A percentile compares a stretch with the other conserved stretches of the same genome.
Conservation (phyloP, 1,139 yeast species). For the Yamadazyma atlantica region DNA sequence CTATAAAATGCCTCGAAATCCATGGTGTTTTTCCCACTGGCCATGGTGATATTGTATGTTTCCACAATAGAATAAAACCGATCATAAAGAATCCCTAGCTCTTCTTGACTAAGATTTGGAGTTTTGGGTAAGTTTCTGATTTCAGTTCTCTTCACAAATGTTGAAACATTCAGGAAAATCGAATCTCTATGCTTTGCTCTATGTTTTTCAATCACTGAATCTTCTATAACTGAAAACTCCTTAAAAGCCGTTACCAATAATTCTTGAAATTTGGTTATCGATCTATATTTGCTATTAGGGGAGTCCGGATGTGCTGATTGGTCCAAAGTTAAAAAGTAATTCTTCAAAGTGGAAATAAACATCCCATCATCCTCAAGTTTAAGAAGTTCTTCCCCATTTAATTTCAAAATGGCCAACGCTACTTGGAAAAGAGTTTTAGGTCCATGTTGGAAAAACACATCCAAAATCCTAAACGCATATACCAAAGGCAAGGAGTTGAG, state of each 20-base stretch:
- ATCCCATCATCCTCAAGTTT: constrained; percentile 89
- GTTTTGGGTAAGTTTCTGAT: constrained; percentile 80
- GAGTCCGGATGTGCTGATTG: constrained; percentile 80
- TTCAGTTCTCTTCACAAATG: constrained; percentile 90
- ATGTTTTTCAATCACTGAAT: constrained; percentile 66
- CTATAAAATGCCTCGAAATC: constrained; percentile 67
- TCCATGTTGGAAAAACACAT: constrained; percentile 89
- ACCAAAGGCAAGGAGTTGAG: constrained; percentile 93
- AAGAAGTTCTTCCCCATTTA: constrained; percentile 82
- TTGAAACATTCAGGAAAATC: constrained; percentile 81
- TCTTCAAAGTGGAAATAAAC: constrained; percentile 80
- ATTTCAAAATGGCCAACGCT: constrained; percentile 80
- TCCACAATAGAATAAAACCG: constrained; percentile 79
- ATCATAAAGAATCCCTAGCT: constrained; percentile 76
- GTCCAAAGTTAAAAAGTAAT: constrained; percentile 76
- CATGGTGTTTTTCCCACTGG: constrained; percentile 71
- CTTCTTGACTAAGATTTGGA: constrained; percentile 53
- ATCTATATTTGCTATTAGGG: constrained; percentile 58
- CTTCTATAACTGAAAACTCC: constrained; percentile 81
- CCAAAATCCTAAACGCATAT: constrained; percentile 88
- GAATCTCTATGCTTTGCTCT: constrained; percentile 72
- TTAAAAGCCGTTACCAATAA: constrained; percentile 87
- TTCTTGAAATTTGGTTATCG: constrained; percentile 84
- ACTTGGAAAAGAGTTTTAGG: constrained; percentile 89
- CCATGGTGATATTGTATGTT: constrained; percentile 61